Base-by-base conservation (phyloP, 768 basidiomycete genomes). In the Pulveroboletus sp. region DNA sequence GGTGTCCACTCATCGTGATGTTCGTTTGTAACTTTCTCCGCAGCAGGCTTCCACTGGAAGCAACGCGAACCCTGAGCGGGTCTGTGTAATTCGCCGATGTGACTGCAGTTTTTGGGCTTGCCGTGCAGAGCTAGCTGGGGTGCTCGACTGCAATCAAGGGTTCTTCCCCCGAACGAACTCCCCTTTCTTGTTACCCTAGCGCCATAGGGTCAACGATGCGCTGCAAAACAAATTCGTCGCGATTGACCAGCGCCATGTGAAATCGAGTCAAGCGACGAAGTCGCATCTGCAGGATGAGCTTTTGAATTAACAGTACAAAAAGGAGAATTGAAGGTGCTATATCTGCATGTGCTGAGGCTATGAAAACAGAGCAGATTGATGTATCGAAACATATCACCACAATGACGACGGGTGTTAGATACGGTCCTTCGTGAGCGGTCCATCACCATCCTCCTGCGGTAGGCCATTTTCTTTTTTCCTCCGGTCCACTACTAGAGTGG, bases 401-500 rank as follows among this genome's bases (percentile, higher is more conserved):
- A 54, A 52, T 49, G 53, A 51, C 54, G 50, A 58, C 50, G 49
- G 36, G 55, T 56, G 49, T 54, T 55, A 55, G 55, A 60, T 58
- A 22, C 50, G 52, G 63, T 63, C 65, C 67, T 59, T 64, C 51
- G 50, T 54, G 51, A 57, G 54, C 52, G 49, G 57, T 63, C 61
- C 58, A 56, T 58, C 52, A 57, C 52, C 58, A 60, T 50, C 50
- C 53, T 57, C 51, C 50, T 49, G 59, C 43, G 53, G 43, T 48
- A 54, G 45, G 49, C 64, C 53, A 26, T 52, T 53, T 68, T 51
- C 46, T 35, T 54, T 55, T 20, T 31, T 26, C 30, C 57, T 63
- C 68, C 68, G 54, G 62, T 62, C 66, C 66, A 48, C 65, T 65
- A 34, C 60, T 60, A 47, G 65, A 60, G 63, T 46, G 57, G 63